Percentiles rank a stretch among this genome's conserved stretches.
Conservation (phyloP, 805 yeast species). For the Nakazawaea ernobii region DNA sequence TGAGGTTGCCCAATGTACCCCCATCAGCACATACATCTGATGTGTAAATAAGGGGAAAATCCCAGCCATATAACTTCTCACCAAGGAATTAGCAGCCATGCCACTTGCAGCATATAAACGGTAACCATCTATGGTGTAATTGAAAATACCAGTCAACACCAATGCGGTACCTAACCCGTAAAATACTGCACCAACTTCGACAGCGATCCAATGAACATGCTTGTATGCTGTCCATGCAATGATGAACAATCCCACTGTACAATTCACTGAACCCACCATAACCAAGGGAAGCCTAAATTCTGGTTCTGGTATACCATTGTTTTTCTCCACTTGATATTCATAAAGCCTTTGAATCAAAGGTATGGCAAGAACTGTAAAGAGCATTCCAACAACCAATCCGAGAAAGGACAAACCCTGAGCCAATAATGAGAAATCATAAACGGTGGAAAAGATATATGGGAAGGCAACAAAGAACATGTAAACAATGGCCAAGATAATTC, state of each 20-base stretch:
- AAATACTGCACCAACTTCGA: slow-evolving; percentile 36
- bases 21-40: slow-evolving; percentile 50
- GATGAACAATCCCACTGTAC: slow-evolving; percentile 52
- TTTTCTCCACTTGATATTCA: slow-evolving; percentile 23
- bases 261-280: slow-evolving; percentile 47
- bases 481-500: slow-evolving; percentile 51
- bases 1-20: slow-evolving; percentile 54
- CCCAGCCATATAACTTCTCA: slow-evolving; percentile 50
- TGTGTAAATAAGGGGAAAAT: slow-evolving; percentile 52
- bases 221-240: slow-evolving; percentile 54
- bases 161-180: slow-evolving; percentile 40
- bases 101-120: slow-evolving; percentile 47
- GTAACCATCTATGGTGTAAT: slow-evolving; percentile 37
- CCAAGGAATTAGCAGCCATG: slow-evolving; percentile 44
- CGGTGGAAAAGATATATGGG: slow-evolving; percentile 51
- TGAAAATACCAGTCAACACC: slow-evolving; percentile 33
- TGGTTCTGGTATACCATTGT: slow-evolving; percentile 44
- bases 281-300: slow-evolving; percentile 56
- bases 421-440: slow-evolving; percentile 46
- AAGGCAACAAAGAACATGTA: slow-evolving; percentile 63
- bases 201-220: slow-evolving; percentile 48
- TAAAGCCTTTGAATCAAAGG: slow-evolving; percentile 28
- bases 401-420: slow-evolving; percentile 62
- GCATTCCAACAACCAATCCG: slow-evolving; percentile 48
- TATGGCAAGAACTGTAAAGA: slow-evolving; percentile 34